Evolutionary conservation across 2,329 filamentous ascomycete species (phyloP), one percentile per base, ranked within the genome.

Genomic region (Pseudofabraea citricarpa): DNA sequence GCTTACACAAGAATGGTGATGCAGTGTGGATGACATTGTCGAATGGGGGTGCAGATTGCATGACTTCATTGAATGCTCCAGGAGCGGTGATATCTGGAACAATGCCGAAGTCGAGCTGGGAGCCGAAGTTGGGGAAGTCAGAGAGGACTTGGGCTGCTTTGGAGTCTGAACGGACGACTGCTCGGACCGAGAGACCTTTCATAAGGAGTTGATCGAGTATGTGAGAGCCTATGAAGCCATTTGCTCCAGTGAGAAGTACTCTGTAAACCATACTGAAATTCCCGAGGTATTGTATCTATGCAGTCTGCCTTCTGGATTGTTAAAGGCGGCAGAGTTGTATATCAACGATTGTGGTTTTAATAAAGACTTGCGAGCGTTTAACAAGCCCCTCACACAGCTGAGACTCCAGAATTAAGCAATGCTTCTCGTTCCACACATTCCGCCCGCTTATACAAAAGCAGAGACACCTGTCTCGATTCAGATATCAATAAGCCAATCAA

Each of bases 11-110:
- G 48, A 67, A 67, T 2, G 55, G 86, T 0, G 79, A 84, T 2
- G 84, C 83, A 4, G 83, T 87, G 61, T 88, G 83, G 41, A 88
- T 72, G 40, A 90, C 83, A 13, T 51, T 63, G 61, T 37, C 59
- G 52, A 47, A 65, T 57, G 23, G 58, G 37, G 76, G 81, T 53
- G 85, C 80, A 50, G 90, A 87, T 4, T 65, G 48, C 38, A 62
- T 47, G n/a, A 69, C 59, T 58, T 74, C 62, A 45, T 84, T 74
- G 53, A 91, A 93, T n/a, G 84, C 85, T 21, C 75, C 76, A 13
- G 79, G 72, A 48, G 79, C 60, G 0, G 83, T 81, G 49, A 93
- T 81, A 50, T 93, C 85, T 32, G 79, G 72, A 12, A 93, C 85
- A 46, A 90, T 75, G 22, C 58, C 67, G 38, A 66, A 70, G 2